Evolutionary conservation across 768 basidiomycete genomes (phyloP).

Genomic region (Lanmaoa rubissima): DNA sequence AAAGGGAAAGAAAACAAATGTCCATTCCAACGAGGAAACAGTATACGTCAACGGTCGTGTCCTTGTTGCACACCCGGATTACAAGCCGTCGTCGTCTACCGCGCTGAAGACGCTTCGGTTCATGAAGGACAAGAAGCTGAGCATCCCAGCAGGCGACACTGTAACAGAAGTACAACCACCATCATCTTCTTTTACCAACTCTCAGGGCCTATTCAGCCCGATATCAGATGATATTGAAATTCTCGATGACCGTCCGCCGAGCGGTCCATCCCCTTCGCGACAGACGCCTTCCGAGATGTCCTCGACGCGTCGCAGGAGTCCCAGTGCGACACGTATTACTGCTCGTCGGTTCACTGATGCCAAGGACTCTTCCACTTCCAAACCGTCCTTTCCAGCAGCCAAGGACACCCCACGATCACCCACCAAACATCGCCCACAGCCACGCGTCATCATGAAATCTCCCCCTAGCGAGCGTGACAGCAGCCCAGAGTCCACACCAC

Average conservation of each 20-base stretch:
- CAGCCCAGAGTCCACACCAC: constrained; percentile 23
- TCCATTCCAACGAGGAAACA: background rate
- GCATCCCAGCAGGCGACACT: background rate
- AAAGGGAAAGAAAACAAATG: constrained; percentile 1
- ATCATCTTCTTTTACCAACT: constrained; percentile 21
- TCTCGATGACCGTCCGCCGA: background rate
- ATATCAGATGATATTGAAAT: constrained; percentile 20
- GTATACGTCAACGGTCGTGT: constrained; percentile 16
- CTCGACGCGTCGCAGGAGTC: constrained; percentile 6
- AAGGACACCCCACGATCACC: background rate
- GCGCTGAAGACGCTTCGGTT: constrained; percentile 26
- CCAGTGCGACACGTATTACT: background rate
- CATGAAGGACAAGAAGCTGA: constrained; percentile 34
- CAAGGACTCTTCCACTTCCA: constrained; percentile 6
- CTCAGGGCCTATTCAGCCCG: constrained; percentile 23
- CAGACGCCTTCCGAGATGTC: background rate
- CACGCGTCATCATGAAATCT: constrained; percentile 6
- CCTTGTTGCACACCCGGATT: constrained; percentile 25
- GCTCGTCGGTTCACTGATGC: background rate
- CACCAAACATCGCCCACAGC: constrained; percentile 13
- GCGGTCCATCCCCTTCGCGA: constrained; percentile 1
- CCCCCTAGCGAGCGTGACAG: background rate
- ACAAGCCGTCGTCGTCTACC: constrained; percentile 11
- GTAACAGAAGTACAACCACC: constrained; percentile 12
- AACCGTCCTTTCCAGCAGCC: background rate